Evolutionary conservation across 305 asterid species (phyloP), one percentile per base, ranked within the genome.

Genomic region (Caryopteris hybrid): DNA sequence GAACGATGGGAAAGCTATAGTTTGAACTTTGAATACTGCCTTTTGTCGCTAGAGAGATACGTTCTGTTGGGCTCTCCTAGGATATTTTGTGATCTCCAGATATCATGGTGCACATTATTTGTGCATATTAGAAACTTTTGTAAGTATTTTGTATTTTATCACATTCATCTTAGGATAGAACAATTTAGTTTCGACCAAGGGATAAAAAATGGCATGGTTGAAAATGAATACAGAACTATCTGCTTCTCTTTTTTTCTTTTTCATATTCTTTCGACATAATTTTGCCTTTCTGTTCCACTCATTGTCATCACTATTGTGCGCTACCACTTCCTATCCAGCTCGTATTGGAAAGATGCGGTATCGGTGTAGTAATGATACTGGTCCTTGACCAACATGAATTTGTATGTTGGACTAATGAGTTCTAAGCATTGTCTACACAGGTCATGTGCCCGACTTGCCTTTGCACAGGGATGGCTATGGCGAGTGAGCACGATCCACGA

Each of bases 381-480:
- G 13, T 54, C 22, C 18, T 11, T 29, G 20, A 55, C 14, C 17
- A 11, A 47, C 46, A 9, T 64, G 43, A 17, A 64, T 45, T 17
- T 9, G 17, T 36, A 34, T n/a, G 55, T 22, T 36, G 38, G 27
- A 65, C 18, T 29, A 7, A 34, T 8, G 2, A 50, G 50, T 22
- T 9, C 12, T 53, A 20, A 22, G 67, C 18, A 48, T 22, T 38
- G 8, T 69, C 31, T 66, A 36, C 62, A 80, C 89, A 90, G 96
- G 97, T 93, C 18, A 90, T 93, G 98, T 90, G 97, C 76, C 98
- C 97, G 22, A 88, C 97, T 0, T 90, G 98, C 78, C 97, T 93
- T 62, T 93, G 97, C 82, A 90, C 97, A 1, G 96, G 98, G 69
- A 93, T 90, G 97, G 98, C 95, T 42, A 90, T 93, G 97, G 97